A percentile compares a stretch with the other conserved stretches of the same genome.
Conservation (phyloP, 225 moss, liverwort and hornwort genomes). For the Ulota crispa region DNA sequence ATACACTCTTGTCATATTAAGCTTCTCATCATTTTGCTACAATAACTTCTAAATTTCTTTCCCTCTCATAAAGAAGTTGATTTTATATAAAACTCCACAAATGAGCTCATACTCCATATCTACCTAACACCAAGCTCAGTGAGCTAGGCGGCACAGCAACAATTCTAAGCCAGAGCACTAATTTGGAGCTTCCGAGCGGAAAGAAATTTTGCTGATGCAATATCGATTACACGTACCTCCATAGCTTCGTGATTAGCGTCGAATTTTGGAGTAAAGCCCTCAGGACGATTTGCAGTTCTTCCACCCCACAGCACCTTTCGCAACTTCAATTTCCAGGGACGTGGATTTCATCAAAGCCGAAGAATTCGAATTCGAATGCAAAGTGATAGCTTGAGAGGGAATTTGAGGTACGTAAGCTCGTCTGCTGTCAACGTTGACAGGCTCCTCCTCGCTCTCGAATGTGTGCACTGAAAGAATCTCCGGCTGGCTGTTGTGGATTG, state of each 20-base stretch:
- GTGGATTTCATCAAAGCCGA: slow-evolving; percentile 8
- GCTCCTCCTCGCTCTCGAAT: neutral
- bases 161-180: neutral
- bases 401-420: neutral
- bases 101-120: too few relatives aligned
- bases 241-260: slow-evolving; percentile 9
- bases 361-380: neutral
- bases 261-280: neutral
- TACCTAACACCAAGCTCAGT: too few relatives aligned
- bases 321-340: neutral
- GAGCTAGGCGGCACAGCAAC: neutral
- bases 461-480: neutral
- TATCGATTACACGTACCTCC: slow-evolving; percentile 20
- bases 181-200: neutral
- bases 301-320: neutral
- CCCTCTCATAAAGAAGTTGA: too few relatives aligned
- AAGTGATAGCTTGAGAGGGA: neutral
- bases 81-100: too few relatives aligned
- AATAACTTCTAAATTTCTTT: too few relatives aligned
- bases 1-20: too few relatives aligned
- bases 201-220: neutral
- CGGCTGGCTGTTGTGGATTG: neutral
- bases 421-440: neutral
- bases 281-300: neutral
- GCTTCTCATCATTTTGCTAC: too few relatives aligned